Base-by-base conservation (phyloP, 129 eudicot genomes). In the Helichrysum umbraculigerum region DNA sequence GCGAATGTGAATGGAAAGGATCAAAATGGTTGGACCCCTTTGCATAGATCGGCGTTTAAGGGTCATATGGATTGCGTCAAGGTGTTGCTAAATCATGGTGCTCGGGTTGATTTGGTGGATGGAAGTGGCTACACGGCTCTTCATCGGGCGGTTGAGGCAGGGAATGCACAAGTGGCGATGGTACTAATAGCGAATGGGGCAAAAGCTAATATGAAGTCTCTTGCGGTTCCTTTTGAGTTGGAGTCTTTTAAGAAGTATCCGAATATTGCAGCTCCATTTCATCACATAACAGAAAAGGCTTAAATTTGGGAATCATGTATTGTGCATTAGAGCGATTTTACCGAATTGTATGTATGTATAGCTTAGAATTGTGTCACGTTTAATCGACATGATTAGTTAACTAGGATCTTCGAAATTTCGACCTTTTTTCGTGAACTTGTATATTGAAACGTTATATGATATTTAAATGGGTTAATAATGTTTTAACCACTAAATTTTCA, bases 11-110 rank as follows among this genome's bases (percentile, higher is more conserved):
- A 91, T 25, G 88, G 87, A 12, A 83, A 61, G 72, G 97, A 91
- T 80, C 92, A 91, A 72, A 81, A 91, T 58, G 97, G 97, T 1
- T 91, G 97, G 97, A 91, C 90, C 28, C 80, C 94, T 34, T 72
- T 91, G 83, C 97, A 91, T 72, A 85, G 85, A 66, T 82, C 90
- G 4, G 90, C 90, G 17, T 91, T 91, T 10, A 91, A 91, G 75
- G 95, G 95, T 58, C 70, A 77, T 34, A 15, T 70, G 0, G 97
- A 91, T 42, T 75, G 92, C 19, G 92, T 87, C 3, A 87, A 83
- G 82, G 22, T 85, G 8, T 75, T 91, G 86, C 28, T 91, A 1
- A 73, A 74, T 74, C 79, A 86, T 16, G 95, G 97, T 67, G 97
- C 90, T 30, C 74, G 66, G 68, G 88, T 91, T 14, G 92, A 87